Evolutionary conservation across 768 basidiomycete species (phyloP), one percentile per base, ranked within the genome.

Genomic region (Trametes cubensis): DNA sequence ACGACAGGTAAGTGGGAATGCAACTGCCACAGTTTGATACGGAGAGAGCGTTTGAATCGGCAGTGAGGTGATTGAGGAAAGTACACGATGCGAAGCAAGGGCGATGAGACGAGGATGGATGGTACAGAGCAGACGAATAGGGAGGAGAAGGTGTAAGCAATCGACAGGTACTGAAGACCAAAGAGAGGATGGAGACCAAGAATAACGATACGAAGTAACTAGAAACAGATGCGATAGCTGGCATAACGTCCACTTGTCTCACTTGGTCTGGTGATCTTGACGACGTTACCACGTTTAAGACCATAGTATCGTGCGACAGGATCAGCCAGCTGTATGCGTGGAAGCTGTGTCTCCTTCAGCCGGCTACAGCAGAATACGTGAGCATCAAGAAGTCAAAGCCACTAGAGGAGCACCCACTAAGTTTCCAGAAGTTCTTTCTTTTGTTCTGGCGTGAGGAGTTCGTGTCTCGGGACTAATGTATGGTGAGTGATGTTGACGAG

Each of bases 301-400:
- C 97, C 97, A 78, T 98, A 99, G 75, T 99, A 98, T 61, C 95
- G 86, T 44, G 97, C 94, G n/a, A 99, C 96, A 11, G 97, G 97
- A 75, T 99, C 97, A 26, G 89, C 87, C 45, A 97, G 76, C 77
- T 98, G 95, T 65, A 99, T 98, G 23, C 97, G 92, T 50, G 97
- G 97, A 58, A 99, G 81, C 71, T 99, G 97, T 1, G 96, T 98
- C 73, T 98, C 97, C 76, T 96, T 96, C 60, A 99, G 78, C 64
- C 97, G 96, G 77, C 96, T 99, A 69, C 45, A 18, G 18, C 8
- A n/a, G 25, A 26, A 20, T 47, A 45, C 20, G 58, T 58, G 23
- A 60, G 44, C 38, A 34, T 60, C 63, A 55, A 20, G 14, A 25
- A 25, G 34, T 42, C n/a, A 30, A 51, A 51, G 49, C 54, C 59